phyloP scores from a whole-genome alignment of 83 land plant species.

The Diphasiastrum complanatum region DNA sequence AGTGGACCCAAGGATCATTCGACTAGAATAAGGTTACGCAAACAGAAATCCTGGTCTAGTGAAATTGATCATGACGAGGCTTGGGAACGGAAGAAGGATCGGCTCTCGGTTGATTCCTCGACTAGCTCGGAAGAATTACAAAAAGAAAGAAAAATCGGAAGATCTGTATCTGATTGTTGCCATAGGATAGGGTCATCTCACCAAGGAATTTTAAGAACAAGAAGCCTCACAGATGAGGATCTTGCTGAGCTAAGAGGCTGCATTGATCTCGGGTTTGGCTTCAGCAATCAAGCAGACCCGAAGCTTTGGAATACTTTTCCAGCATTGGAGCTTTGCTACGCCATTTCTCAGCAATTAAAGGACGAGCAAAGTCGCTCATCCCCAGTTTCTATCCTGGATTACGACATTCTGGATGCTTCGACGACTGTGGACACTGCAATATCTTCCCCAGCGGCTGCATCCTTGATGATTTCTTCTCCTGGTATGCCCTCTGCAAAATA shows the following conservation, averaged over 20 bases:
- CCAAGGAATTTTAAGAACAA: neutral
- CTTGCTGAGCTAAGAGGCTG: conserved; percentile 40
- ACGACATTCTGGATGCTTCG: neutral
- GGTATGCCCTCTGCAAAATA: too few species aligned
- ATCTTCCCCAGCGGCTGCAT: neutral
- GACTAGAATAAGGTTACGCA: neutral
- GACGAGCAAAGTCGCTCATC: neutral
- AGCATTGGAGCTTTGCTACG: conserved; percentile 64
- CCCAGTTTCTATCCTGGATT: neutral
- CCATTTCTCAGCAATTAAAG: conserved; percentile 41
- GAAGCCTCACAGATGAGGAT: conserved; percentile 45
- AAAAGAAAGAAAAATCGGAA: neutral
- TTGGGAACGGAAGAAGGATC: conserved; percentile 4
- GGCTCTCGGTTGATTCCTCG: neutral
- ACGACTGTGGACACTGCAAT: neutral
- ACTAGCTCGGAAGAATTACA: too few species aligned
- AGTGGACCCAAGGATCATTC: neutral
- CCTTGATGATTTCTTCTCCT: neutral
- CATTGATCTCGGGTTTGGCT: conserved; percentile 62
- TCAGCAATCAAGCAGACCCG: conserved; percentile 39
- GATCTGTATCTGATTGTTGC: conserved; percentile 10
- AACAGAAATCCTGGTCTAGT: neutral
- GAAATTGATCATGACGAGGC: conserved; percentile 9
- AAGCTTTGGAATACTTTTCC: conserved; percentile 54
- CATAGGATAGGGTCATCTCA: neutral